A percentile compares a stretch with the other conserved stretches of the same genome.
Conservation (phyloP, 306 rosid genomes). For the Cyamopsis tetragonoloba region DNA sequence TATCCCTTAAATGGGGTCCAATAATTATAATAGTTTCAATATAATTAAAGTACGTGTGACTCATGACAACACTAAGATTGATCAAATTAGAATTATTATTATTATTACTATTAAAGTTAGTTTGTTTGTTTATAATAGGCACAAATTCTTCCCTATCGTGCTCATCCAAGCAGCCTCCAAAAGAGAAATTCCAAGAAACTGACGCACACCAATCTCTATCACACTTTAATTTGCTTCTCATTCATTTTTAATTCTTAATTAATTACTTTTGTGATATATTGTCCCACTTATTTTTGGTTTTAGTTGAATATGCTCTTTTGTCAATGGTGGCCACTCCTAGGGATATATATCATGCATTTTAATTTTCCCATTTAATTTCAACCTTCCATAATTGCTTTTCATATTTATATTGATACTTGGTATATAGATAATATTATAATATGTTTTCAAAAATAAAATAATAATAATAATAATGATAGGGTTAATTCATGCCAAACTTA, state of each 20-base stretch:
- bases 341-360: no score
- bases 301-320: slow-evolving; percentile 13
- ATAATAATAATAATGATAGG: no score
- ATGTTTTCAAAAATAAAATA: no score
- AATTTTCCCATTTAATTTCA: no score
- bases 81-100: slow-evolving; percentile 2
- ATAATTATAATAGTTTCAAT: slow-evolving; percentile 20
- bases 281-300: slow-evolving; percentile 23
- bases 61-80: slow-evolving; percentile 30
- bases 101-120: neutral
- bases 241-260: slow-evolving; percentile 13
- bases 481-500: no score
- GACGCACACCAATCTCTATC: slow-evolving; percentile 41
- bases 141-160: slow-evolving; percentile 33
- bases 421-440: no score
- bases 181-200: slow-evolving; percentile 55
- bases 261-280: slow-evolving; percentile 9
- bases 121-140: slow-evolving; percentile 30
- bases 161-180: slow-evolving; percentile 59
- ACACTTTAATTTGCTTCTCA: slow-evolving; percentile 43
- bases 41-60: slow-evolving; percentile 55
- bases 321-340: neutral
- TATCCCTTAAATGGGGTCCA: slow-evolving; percentile 12
- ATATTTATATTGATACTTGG: no score
- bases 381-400: no score